Base-by-base conservation (phyloP, 345 rosid genomes). In the Camelina laxa region DNA sequence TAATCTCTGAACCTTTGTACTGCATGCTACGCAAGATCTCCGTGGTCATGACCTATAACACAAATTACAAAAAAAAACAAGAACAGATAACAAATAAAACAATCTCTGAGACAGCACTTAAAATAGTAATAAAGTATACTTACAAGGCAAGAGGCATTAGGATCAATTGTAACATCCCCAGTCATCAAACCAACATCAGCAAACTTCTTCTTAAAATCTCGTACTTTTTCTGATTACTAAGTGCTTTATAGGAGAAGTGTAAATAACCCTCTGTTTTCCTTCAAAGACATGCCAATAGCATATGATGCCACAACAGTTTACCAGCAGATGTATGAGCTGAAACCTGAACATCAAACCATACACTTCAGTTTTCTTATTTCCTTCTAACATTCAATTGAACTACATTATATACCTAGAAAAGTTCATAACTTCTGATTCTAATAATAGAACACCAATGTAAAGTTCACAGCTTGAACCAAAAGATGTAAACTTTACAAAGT, bases 321-420 rank as follows among this genome's bases (percentile, higher is more conserved):
- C 99, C 99, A 74, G 99, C 99, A 16, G 99, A 92, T 22, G 99
- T 95, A 84, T 95, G 99, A 33, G 99, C 99, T 20, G 99, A 95
- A 16, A 92, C 99, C 99, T 95, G 72, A 67, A 39, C 45, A 72
- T 54, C 10, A 58, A 71, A 69, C 55, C 39, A 51, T 22, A 54
- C 63, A 72, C 38, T 72, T 66, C 33, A 84, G 56, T 42, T 55
- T 31, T 15, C 8, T 17, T 16, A 15, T 8, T 9, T n/a, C 12
- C 5, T 50, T 24, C 12, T 38, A n/a, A 50, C 48, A 15, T 13
- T 41, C 48, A 67, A 30, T 22, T 27, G 19, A 62, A 60, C 9
- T 15, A 22, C 60, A 72, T 44, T 15, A 33, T 15, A 33, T 1
- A 60, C 7, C 64, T 59, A 2, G 0, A 60, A 56, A 60, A 60